Conservation (phyloP, 306 rosid genomes). For the Acacia melanoxylon region DNA sequence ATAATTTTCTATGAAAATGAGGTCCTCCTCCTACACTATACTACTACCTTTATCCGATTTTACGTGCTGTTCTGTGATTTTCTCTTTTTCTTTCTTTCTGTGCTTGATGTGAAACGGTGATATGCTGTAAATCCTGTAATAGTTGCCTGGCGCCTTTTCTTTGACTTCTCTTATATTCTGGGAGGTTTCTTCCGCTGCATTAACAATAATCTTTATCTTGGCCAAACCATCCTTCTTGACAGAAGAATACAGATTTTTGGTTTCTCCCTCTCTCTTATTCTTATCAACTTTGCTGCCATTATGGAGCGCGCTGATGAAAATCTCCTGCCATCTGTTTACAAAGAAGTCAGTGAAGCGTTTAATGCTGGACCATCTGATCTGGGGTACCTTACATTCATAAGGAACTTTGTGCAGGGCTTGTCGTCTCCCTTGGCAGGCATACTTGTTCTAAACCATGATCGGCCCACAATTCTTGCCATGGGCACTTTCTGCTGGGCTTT, state of each 20-base stretch:
- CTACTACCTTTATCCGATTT: background rate
- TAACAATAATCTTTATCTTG: background rate
- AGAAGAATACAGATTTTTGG: constrained; percentile 62
- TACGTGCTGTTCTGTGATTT: background rate
- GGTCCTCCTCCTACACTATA: background rate
- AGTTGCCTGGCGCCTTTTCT: background rate
- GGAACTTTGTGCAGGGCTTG: constrained; percentile 83
- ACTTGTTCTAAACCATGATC: constrained; percentile 72
- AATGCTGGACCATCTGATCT: constrained; percentile 90
- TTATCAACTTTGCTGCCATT: constrained; percentile 88
- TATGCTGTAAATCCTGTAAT: constrained; percentile 10
- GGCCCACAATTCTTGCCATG: constrained; percentile 82
- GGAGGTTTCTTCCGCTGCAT: constrained; percentile 6
- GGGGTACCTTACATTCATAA: constrained; percentile 89
- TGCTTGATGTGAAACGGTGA: constrained; percentile 2
- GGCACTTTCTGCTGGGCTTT: constrained; percentile 95
- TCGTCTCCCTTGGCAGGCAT: constrained; percentile 93
- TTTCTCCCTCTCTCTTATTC: constrained; percentile 71
- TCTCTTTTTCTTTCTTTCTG: background rate
- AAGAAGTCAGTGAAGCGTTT: constrained; percentile 96
- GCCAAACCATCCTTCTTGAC: constrained; percentile 26
- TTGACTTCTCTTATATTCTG: background rate
- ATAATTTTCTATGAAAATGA: background rate
- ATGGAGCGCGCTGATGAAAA: constrained; percentile 97
- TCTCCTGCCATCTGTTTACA: constrained; percentile 94